These are phyloP conservation scores for Aspergillus flavus DNA, from an alignment of 2,329 filamentous ascomycete species.

Conservation along the genomic window DNA sequence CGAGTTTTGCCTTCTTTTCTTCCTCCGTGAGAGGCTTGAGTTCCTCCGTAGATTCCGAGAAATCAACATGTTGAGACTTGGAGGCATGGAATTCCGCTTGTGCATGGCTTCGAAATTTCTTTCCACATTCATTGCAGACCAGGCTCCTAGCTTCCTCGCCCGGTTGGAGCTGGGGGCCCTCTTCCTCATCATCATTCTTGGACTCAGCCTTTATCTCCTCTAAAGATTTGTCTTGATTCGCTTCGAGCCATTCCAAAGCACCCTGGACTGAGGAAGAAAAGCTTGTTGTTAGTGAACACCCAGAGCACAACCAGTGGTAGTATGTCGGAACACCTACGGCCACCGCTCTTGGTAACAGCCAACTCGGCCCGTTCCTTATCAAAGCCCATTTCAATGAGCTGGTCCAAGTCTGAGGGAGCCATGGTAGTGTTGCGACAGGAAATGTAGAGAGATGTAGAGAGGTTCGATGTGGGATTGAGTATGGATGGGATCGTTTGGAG, in stretches of 20 bases:
- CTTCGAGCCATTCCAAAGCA: conserved; percentile 92
- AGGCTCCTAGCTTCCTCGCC: conserved; percentile 77
- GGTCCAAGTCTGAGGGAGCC: conserved; percentile 58
- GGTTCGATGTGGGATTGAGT: background rate
- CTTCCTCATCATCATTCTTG: conserved; percentile 54
- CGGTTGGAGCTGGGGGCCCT: conserved; percentile 67
- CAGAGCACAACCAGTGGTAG: background rate
- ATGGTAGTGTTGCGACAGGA: conserved; percentile 22
- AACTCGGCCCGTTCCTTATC: conserved; percentile 79
- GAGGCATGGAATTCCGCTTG: conserved; percentile 88
- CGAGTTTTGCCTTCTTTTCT: conserved; percentile 79
- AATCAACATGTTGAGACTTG: conserved; percentile 89
- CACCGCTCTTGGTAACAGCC: conserved; percentile 80
- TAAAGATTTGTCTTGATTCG: conserved; percentile 82
- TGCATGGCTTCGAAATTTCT: conserved; percentile 79
- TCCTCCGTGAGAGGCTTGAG: conserved; percentile 88
- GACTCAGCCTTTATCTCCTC: conserved; percentile 71
- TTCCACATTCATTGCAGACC: conserved; percentile 92
- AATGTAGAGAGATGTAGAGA: conserved; percentile 3
- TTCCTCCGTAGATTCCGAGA: conserved; percentile 90
- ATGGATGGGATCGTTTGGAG: background rate
- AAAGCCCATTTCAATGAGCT: conserved; percentile 73
- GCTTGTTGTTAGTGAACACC: conserved; percentile 17
- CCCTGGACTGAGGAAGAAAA: conserved; percentile 66
- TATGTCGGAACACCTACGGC: conserved; percentile 58